Evolutionary conservation across 805 yeast species (phyloP), one percentile per base, ranked within the genome.

Genomic region (Nakazawaea ernobii): DNA sequence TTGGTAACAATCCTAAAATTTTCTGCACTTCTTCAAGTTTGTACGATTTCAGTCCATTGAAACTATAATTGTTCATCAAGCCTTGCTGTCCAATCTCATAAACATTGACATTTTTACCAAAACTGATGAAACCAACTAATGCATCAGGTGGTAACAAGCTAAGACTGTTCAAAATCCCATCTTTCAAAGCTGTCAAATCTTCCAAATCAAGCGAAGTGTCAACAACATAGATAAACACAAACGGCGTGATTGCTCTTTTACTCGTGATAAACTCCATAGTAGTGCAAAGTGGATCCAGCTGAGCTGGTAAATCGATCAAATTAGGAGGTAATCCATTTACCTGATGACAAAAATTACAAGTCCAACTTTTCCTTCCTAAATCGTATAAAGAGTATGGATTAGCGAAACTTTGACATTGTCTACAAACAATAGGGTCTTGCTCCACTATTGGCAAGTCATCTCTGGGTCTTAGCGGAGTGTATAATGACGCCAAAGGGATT

Each of bases 1-100:
- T 56, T 1, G 74, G 57, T 27, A 70, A 49, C 32, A 80, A 59
- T 0, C 82, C 82, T 43, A 81, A 61, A 7, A 66, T 60, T 41
- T 66, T 59, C 46, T 71, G 73, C 8, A 82, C 57, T 41, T 77
- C 73, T 32, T 72, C 79, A 14, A 66, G 57, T 0, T 74, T 61
- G 53, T 82, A 79, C 9, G 64, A 65, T 54, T 78, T 80, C 2
- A 62, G 54, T 20, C 89, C 89, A 57, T 80, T 81, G 63, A 82
- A 82, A 8, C 71, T 61, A 51, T 64, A 70, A 24, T 65, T 59
- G 20, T 67, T 65, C 15, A 63, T 56, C 2, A 61, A 50, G 36
- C 62, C 70, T 26, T 61, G 63, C 35, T 67, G 55, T 2, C 67
- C 63, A 17, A 80, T 59, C 54, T 82, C 84, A 56, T 79, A 81